Conservation (phyloP, 2,329 filamentous ascomycete genomes). For the Aspergillus hiratsukae region DNA sequence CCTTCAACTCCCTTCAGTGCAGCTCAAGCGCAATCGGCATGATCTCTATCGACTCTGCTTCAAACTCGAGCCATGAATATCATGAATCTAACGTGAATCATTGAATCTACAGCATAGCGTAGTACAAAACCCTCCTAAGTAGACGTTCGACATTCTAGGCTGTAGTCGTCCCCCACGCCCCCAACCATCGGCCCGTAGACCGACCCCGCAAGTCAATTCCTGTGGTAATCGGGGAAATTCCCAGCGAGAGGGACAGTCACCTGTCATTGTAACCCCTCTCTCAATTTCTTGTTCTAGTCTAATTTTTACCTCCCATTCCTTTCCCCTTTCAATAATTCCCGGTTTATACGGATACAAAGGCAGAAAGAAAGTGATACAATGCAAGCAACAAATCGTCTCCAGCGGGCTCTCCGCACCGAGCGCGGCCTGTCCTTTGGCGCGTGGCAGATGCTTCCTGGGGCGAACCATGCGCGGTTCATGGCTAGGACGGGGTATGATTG, state of each 20-base stretch:
- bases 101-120: no score
- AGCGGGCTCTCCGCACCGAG: slow-evolving; percentile 47
- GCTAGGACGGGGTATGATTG: slow-evolving; percentile 52
- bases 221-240: neutral
- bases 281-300: neutral
- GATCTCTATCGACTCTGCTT: no score
- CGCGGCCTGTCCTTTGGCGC: slow-evolving; percentile 49
- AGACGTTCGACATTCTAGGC: no score
- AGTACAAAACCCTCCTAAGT: no score
- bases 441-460: slow-evolving; percentile 56
- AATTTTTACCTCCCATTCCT: neutral
- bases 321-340: neutral
- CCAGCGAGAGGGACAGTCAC: neutral
- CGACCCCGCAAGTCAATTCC: neutral
- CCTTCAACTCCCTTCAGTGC: neutral
- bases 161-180: no score
- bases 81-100: no score
- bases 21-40: neutral
- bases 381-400: slow-evolving; percentile 52
- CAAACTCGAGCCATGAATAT: no score
- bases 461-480: slow-evolving; percentile 51
- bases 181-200: neutral
- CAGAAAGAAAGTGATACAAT: slow-evolving; percentile 26
- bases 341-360: neutral
- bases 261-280: neutral